Base-by-base conservation (phyloP, 192 early-diverging fungal species). In the Backusella macrospora region DNA sequence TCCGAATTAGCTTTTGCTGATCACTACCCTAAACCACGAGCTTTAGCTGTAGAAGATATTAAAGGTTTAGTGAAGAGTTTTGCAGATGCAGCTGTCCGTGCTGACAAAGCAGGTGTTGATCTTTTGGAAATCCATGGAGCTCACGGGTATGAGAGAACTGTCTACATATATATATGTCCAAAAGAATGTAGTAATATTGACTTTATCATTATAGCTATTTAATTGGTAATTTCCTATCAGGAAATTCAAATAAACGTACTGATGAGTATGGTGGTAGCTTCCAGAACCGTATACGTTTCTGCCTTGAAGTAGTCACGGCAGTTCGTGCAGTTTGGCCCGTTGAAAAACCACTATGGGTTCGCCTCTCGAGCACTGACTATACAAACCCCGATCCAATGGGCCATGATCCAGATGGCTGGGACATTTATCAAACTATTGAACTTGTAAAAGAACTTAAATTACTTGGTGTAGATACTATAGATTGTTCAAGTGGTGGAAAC, bases 251-350 rank as follows among this genome's bases (percentile, higher is more conserved):
- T 83, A 70, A 88, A 37, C 91, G 97, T 71, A 96, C 94, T 1
- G 97, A 99, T 79, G 70, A 91, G 62, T 99, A 96, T 77, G 97
- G 97, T 47, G 96, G 97, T 0, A 89, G 89, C 2, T 90, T 96
- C 46, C 93, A 96, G 73, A 98, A 98, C 86, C 90, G 96, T 71
- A 82, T 84, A 13, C 90, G 93, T 0, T 91, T 96, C 71, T 71
- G 90, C 39, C 55, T 94, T 1, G 94, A 96, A 80, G 85, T 91
- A 1, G 81, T 91, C 18, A 70, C 75, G 18, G 75, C 73, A 0
- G 85, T 93, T 5, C 90, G 94, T 37, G 55, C 74, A 13, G 85
- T 86, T 45, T 96, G 94, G 94, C 93, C 95, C 0, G 71, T 73
- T 7, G 80, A 92, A 16, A 92, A 93, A 74, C 94, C 96, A 1